These are phyloP conservation scores for Entonaema liquescens DNA, from an alignment of 495 filamentous ascomycete species.

Conservation along the genomic window DNA sequence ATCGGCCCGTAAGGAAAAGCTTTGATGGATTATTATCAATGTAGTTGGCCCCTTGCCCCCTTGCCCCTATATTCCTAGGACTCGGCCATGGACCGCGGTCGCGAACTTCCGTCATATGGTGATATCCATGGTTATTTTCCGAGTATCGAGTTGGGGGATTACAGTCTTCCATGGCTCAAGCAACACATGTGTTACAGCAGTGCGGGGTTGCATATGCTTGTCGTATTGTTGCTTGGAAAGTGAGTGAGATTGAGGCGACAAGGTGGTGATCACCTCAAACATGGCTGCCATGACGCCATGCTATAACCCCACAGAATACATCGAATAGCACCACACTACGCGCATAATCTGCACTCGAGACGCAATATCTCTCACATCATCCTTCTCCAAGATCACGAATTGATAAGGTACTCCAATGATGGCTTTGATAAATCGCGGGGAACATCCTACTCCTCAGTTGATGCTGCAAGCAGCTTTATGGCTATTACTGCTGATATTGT, in stretches of 20 bases:
- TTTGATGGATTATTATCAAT: conserved; percentile 10
- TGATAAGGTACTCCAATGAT: conserved; percentile 40
- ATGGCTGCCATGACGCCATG: conserved; percentile 35
- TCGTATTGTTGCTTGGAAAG: not conserved
- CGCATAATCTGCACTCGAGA: conserved; percentile 3
- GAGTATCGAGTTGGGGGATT: not conserved
- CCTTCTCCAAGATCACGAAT: conserved; percentile 43
- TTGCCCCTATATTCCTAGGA: not conserved
- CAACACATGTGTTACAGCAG: conserved; percentile 7
- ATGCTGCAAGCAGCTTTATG: conserved; percentile 10
- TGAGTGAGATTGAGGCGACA: conserved; percentile 12
- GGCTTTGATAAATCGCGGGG: conserved; percentile 23
- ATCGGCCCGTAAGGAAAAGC: conserved; percentile 5
- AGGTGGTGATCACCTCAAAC: conserved; percentile 37
- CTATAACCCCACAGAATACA: conserved; percentile 25
- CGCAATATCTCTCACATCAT: conserved; percentile 36
- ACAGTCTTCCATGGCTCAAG: conserved; percentile 7
- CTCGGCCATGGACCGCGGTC: not conserved
- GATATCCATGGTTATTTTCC: not conserved
- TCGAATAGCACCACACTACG: conserved; percentile 18
- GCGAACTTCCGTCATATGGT: conserved; percentile 6
- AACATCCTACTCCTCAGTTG: conserved; percentile 24
- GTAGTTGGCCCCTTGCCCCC: not conserved
- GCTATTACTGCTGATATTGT: not conserved
- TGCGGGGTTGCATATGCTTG: conserved; percentile 3